Conservation (phyloP, 805 yeast species). For the Ogataea siamensis region DNA sequence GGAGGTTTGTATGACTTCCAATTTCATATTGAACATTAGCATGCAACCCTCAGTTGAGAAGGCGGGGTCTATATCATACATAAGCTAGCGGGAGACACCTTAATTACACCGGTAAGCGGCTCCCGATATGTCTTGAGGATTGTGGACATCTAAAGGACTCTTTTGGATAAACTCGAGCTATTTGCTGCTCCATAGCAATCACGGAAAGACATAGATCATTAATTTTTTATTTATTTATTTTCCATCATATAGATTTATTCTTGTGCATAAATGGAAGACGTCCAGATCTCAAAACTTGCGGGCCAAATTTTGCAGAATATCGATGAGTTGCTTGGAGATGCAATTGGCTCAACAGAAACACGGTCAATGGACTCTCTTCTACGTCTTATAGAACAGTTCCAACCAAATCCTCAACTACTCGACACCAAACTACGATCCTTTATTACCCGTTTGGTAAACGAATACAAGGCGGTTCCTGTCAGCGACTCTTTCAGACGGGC, state of each 20-base stretch:
- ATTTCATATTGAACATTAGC: too few relatives aligned
- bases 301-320: constrained; percentile 9
- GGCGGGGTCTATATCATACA: too few relatives aligned
- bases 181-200: too few relatives aligned
- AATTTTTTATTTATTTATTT: neutral
- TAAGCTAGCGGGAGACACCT: too few relatives aligned
- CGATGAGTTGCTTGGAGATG: neutral
- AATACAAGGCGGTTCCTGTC: constrained; percentile 23
- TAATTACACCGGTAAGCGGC: too few relatives aligned
- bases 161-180: too few relatives aligned
- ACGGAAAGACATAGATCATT: neutral
- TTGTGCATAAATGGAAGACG: constrained; percentile 7
- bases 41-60: too few relatives aligned
- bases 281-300: constrained; percentile 7
- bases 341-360: neutral
- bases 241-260: too few relatives aligned
- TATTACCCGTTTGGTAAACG: constrained; percentile 30
- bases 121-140: too few relatives aligned
- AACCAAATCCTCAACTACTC: constrained; percentile 50
- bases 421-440: constrained; percentile 40
- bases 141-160: too few relatives aligned
- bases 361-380: constrained; percentile 12
- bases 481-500: constrained; percentile 8
- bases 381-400: constrained; percentile 45
- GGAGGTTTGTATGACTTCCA: too few relatives aligned